These are phyloP conservation scores for Aspergillus eucalypticola DNA, from an alignment of 2,329 filamentous ascomycete species.

Conservation along the genomic window DNA sequence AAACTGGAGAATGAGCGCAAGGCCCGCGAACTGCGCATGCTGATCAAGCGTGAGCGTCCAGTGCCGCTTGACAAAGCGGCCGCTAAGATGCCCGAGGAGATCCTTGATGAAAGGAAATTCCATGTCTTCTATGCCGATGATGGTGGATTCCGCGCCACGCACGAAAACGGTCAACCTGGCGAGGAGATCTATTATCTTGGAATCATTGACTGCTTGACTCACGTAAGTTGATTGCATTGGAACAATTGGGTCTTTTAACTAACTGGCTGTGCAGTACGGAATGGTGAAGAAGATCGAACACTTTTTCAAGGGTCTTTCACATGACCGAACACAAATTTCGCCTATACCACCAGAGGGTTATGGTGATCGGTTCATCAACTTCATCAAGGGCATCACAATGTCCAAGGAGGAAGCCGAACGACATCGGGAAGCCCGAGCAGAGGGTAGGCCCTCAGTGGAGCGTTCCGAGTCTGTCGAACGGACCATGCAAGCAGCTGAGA, in stretches of 20 bases:
- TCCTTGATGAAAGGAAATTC: conserved; percentile 72
- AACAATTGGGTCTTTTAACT: neutral
- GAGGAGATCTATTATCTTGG: conserved; percentile 98
- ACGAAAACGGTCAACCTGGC: conserved; percentile 79
- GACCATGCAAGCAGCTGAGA: conserved; percentile 62
- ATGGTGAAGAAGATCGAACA: conserved; percentile 93
- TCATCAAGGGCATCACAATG: conserved; percentile 88
- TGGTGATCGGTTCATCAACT: conserved; percentile 89
- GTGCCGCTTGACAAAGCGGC: conserved; percentile 84
- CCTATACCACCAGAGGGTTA: conserved; percentile 88
- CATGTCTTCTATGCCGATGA: conserved; percentile 93
- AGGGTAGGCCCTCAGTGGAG: conserved; percentile 32
- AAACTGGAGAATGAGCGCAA: conserved; percentile 90
- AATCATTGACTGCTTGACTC: conserved; percentile 96
- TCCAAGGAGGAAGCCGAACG: conserved; percentile 78
- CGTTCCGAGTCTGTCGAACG: conserved; percentile 50
- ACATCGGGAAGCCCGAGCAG: conserved; percentile 30
- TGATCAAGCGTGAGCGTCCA: conserved; percentile 88
- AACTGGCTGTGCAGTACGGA: conserved; percentile 67
- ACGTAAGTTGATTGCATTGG: conserved; percentile 62
- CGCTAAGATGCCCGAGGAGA: conserved; percentile 86
- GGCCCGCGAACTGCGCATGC: conserved; percentile 84
- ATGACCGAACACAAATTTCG: conserved; percentile 83
- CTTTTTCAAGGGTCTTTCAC: conserved; percentile 91
- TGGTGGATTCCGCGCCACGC: conserved; percentile 87